Base-by-base conservation (phyloP, 805 yeast genomes). In the Myxozyma mucilagina region DNA sequence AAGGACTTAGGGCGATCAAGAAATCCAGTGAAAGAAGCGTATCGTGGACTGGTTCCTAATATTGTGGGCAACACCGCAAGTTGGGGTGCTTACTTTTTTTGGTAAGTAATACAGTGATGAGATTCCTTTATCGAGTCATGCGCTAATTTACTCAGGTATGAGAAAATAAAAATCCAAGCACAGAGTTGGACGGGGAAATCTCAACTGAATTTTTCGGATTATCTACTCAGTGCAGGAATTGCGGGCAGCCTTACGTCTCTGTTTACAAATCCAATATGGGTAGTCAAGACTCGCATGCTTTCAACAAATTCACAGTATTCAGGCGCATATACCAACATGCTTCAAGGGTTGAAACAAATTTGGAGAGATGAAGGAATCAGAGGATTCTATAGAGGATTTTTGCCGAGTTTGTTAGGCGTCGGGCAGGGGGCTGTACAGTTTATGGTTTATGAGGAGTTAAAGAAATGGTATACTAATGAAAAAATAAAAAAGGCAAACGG, bases 191-290 rank as follows among this genome's bases (percentile, higher is more conserved):
- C 38, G 14, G 61, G 59, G 13, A 24, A n/a, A 13, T n/a, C 43
- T 4, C 65, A 70, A 8, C 72, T 82, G 48, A 72, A 74, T 24
- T 74, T 84, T 7, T 72, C 74, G 57, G 78, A 80, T 62, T 84
- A 84, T 72, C 68, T 87, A 34, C 56, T 75, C 3, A 75, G 87
- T 51, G 88, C 91, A 1, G 80, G 84, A 51, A 65, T 79, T 1
- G 91, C 97, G 0, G 99, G 99, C 0, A 70, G 85, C 44, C 69
- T 85, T 4, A 90, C 97, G 0, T 82, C 96, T 0, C 57, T 90
- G 0, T 45, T 89, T 14, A 92, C 99, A 0, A 94, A 91, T 71
- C 99, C 99, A 0, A 82, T 93, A 10, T 93, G 99, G 99, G 97
- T 94, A 1, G 73, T 94, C 18, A 94, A 94, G 73, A 94, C 99